phyloP scores from a whole-genome alignment of 2,329 filamentous ascomycete genomes.

The Alternaria solani region DNA sequence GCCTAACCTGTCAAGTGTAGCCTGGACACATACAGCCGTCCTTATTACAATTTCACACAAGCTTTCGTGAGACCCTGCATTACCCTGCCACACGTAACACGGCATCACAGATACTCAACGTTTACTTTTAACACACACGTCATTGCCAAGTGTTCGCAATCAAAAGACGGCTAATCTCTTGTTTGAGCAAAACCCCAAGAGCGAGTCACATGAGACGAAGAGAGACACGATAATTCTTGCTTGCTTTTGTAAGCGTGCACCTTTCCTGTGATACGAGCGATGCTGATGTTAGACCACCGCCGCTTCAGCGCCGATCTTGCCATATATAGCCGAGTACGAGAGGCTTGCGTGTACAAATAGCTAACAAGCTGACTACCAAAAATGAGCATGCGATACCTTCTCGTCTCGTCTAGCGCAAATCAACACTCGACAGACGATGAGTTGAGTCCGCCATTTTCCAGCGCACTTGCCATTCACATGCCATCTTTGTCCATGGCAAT shows the following conservation, averaged over 20 bases:
- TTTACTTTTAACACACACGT: not conserved
- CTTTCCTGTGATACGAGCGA: not conserved
- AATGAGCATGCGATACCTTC: slow-evolving; percentile 1
- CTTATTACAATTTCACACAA: not conserved
- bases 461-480: not conserved
- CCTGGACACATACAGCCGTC: not conserved
- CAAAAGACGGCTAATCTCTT: not conserved
- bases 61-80: not conserved
- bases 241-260: not conserved
- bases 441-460: not conserved
- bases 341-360: slow-evolving; percentile 15
- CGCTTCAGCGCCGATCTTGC: slow-evolving; percentile 5
- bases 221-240: not conserved
- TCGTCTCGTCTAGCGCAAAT: not conserved
- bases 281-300: not conserved
- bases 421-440: not conserved
- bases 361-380: slow-evolving; percentile 3
- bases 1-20: not conserved
- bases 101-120: not conserved
- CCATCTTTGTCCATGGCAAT: not conserved
- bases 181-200: not conserved
- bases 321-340: slow-evolving; percentile 11
- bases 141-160: not conserved
- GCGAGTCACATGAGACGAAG: not conserved
- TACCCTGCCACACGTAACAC: slow-evolving; percentile 6